These are phyloP conservation scores for Aspergillus sp. DNA, from an alignment of 2,329 filamentous ascomycete species.

Conservation along the genomic window DNA sequence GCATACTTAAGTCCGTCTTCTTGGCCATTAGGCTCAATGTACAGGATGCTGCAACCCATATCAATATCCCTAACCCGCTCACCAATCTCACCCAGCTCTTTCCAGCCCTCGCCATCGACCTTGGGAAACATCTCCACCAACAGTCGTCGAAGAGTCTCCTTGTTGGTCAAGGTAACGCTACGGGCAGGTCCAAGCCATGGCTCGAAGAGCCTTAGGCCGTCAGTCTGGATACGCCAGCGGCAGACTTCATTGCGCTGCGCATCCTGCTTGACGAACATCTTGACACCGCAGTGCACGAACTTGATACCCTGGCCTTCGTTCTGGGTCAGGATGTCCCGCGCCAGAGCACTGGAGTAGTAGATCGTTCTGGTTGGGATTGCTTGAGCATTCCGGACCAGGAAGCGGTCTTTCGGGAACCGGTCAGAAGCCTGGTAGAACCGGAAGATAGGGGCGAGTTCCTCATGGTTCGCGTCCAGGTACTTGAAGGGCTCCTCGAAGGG, in stretches of 20 bases:
- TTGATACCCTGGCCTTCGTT: slow-evolving; percentile 91
- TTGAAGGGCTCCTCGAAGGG: slow-evolving; percentile 89
- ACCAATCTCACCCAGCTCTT: slow-evolving; percentile 77
- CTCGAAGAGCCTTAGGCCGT: slow-evolving; percentile 85
- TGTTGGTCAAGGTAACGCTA: slow-evolving; percentile 66
- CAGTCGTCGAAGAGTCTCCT: slow-evolving; percentile 72
- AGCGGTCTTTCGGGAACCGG: slow-evolving; percentile 82
- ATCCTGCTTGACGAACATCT: slow-evolving; percentile 99
- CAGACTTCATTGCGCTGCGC: slow-evolving; percentile 79
- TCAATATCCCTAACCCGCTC: slow-evolving; percentile 69
- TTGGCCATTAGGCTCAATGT: slow-evolving; percentile 65
- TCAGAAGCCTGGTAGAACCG: slow-evolving; percentile 77
- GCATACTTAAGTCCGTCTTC: slow-evolving; percentile 51
- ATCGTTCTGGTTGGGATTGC: slow-evolving; percentile 88
- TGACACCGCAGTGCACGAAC: slow-evolving; percentile 93
- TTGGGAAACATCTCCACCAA: slow-evolving; percentile 97
- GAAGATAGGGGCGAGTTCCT: slow-evolving; percentile 69
- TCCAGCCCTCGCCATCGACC: slow-evolving; percentile 66
- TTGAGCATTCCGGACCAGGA: slow-evolving; percentile 89
- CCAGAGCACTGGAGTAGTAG: slow-evolving; percentile 85
- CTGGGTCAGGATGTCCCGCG: slow-evolving; percentile 73
- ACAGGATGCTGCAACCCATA: slow-evolving; percentile 88
- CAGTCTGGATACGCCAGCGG: slow-evolving; percentile 90
- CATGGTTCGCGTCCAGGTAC: slow-evolving; percentile 67
- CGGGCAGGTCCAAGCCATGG: slow-evolving; percentile 78